Evolutionary conservation across 208 protist species (phyloP), one percentile per base, ranked within the genome.

Genomic region (Leishmania martiniquensis): DNA sequence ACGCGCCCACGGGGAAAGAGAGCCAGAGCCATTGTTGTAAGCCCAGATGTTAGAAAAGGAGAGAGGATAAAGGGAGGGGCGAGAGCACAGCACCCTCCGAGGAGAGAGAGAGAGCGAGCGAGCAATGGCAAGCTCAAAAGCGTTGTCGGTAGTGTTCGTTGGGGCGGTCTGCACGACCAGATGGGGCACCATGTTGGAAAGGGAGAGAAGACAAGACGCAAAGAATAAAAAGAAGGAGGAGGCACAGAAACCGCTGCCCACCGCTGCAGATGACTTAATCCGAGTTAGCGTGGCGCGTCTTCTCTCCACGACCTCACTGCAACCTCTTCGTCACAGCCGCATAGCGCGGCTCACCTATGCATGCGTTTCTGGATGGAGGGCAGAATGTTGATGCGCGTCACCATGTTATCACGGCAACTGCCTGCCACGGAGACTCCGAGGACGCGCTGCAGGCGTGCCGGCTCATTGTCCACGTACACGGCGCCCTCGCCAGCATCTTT

Each of bases 371-470:
- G 67, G 47, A 90, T 77, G 0, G 90, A 72, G 34, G 62, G 49
- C 34, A 94, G 80, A 75, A 94, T 90, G 80, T 94, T 91, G 60
- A 69, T 22, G 52, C 90, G 90, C 12, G 77, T 66, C 52, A 83
- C 81, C 80, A 94, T 74, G 68, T 75, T 65, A 73, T 94, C 90
- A 37, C 87, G 83, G 37, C 80, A 80, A 34, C 45, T 49, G 0
- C 75, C 82, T 4, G 39, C 76, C 34, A 91, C 55, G 1, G 71
- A 29, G n/a, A 82, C 81, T 2, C 76, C 51, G 34, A 87, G 78
- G 34, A 85, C 65, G 25, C 81, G 80, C 54, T 76, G 47, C 62
- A 95, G 66, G 37, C 91, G 89, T 1, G 77, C 78, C 72, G 83
- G 74, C 79, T 95, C 91, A 29, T 42, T 78, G 29, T 72, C 68